Base-by-base conservation (phyloP, 2,329 filamentous ascomycete genomes). In the Penicillium corylophilum region DNA sequence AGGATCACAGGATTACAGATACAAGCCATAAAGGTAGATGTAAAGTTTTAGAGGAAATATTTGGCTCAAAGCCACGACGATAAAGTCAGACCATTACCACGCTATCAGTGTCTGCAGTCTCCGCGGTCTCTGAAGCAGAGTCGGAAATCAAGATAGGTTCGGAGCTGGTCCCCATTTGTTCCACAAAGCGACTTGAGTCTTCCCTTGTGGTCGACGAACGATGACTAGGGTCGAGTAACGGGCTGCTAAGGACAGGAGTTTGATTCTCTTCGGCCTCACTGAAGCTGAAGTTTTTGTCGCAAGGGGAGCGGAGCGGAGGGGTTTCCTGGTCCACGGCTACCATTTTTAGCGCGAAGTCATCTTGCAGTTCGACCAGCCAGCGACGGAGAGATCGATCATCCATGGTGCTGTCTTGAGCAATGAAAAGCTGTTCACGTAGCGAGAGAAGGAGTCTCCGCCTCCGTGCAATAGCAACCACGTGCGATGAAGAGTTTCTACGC, bases 331-430 rank as follows among this genome's bases (percentile, higher is more conserved):
- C 83, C 24, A 91, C 81, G 1, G 78, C 79, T 20, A 82, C 79
- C 89, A 95, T 92, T 7, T 82, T 77, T 4, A 77, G 61, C 7
- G 88, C 79, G 63, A 96, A 96, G 48, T 95, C 89, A 44, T 80
- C 80, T 66, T 93, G 89, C 12, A 94, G 69, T 54, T 80, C 80
- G 48, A 73, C 76, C 40, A 94, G 70, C 79, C 89, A 91, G 40
- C 74, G 75, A 18, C 76, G 73, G 26, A 96, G 72, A 0, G 82
- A 77, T 2, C 80, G 78, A 0, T 86, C 83, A 28, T 86, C 78
- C 77, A 92, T 86, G 0, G 75, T 77, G 0, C 87, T 86, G 15
- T 83, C 77, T 1, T 78, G 74, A 0, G 88, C 86, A 53, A 94
- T 87, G 12, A 82, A 67, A 23, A 96, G 75, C 41, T 88, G 84